A percentile compares a stretch with the other conserved stretches of the same genome.
These are phyloP conservation scores for Ichthyophthirius multifiliis DNA, from an alignment of 169 alveolate species.

Conservation along the genomic window DNA sequence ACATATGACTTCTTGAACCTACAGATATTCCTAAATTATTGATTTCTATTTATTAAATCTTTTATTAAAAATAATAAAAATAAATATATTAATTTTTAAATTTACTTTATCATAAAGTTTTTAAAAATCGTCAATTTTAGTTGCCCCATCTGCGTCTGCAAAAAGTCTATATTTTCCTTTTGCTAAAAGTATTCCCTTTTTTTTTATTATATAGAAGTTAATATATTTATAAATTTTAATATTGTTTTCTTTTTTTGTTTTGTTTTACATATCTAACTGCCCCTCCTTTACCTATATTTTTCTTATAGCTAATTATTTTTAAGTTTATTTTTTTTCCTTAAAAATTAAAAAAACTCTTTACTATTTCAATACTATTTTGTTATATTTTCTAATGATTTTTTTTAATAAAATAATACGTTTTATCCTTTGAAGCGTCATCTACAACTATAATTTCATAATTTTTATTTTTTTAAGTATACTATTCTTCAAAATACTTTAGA, in stretches of 20 bases:
- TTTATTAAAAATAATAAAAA: background rate
- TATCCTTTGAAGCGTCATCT: conserved; percentile 84
- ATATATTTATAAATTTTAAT: background rate
- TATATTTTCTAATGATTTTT: conserved; percentile 31
- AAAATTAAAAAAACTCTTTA: conserved; percentile 12
- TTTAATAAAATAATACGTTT: conserved; percentile 59
- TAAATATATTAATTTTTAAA: background rate
- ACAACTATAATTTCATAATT: conserved; percentile 83
- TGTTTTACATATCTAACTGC: conserved; percentile 75
- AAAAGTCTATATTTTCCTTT: conserved; percentile 74
- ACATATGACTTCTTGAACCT: conserved; percentile 77
- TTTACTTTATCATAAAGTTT: conserved; percentile 43
- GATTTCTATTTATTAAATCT: conserved; percentile 28
- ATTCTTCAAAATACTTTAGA: conserved; percentile 23
- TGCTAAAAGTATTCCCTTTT: conserved; percentile 62
- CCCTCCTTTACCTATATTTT: conserved; percentile 86
- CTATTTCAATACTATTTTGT: conserved; percentile 23
- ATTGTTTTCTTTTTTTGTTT: background rate
- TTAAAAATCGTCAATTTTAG: conserved; percentile 71
- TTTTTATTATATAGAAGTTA: background rate
- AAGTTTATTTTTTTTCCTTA: conserved; percentile 27
- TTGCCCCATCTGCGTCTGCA: conserved; percentile 92
- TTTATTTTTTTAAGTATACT: conserved; percentile 1
- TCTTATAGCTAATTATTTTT: conserved; percentile 50
- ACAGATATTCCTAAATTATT: conserved; percentile 63